phyloP scores from a whole-genome alignment of 306 rosid genomes.

The Lupinus albus region DNA sequence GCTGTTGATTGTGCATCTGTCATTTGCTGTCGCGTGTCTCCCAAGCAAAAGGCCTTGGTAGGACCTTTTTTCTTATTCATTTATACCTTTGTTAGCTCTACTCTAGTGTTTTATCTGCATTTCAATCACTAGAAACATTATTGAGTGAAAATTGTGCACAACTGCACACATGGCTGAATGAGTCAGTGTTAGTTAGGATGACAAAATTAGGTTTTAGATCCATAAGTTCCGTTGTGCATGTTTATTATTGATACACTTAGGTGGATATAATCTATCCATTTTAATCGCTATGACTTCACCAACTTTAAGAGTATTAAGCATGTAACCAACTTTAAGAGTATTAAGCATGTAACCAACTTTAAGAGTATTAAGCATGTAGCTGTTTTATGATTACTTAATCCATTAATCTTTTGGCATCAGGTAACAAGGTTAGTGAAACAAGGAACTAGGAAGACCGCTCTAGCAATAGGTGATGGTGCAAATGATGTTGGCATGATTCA shows the following conservation, averaged over 20 bases:
- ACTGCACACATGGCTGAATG: constrained; percentile 5
- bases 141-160: constrained; percentile 29
- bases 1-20: constrained; percentile 97
- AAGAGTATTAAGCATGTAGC: constrained; percentile 6
- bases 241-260: constrained; percentile 22
- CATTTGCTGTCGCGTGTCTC: constrained; percentile 97
- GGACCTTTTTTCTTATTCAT: constrained; percentile 35
- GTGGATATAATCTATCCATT: constrained; percentile 18
- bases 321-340: neutral
- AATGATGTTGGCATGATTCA: constrained; percentile 99
- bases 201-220: constrained; percentile 13
- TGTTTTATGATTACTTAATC: constrained; percentile 28
- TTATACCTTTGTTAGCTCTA: constrained; percentile 23
- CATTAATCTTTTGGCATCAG: constrained; percentile 48
- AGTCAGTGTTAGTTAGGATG: constrained; percentile 8
- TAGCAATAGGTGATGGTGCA: constrained; percentile 99
- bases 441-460: constrained; percentile 91
- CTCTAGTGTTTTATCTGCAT: constrained; percentile 25
- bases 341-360: too few species aligned
- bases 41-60: constrained; percentile 97
- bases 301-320: neutral
- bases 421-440: constrained; percentile 92
- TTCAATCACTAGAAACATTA: neutral
- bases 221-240: constrained; percentile 24
- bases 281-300: neutral